These are phyloP conservation scores for Colletotrichum cuscutae DNA, from an alignment of 2,329 filamentous ascomycete species.

Conservation along the genomic window DNA sequence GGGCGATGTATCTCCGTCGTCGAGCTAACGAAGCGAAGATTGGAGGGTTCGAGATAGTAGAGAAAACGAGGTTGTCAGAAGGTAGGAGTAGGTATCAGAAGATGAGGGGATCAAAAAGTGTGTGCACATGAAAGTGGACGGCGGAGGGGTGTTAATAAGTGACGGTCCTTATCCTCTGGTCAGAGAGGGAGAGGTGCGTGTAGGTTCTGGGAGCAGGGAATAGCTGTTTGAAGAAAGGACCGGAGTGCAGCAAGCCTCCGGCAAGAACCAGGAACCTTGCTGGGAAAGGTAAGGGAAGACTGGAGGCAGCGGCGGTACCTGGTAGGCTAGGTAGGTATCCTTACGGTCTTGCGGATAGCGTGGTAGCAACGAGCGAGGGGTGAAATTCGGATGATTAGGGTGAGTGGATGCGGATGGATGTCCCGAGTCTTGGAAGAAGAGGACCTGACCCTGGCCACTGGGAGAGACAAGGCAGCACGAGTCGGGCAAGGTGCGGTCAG, in stretches of 20 bases:
- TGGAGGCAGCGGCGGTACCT: neutral
- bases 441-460: constrained; percentile 13
- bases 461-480: constrained; percentile 15
- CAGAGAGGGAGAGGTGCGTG: neutral
- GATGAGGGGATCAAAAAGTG: constrained; percentile 8
- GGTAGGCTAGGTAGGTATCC: too few species aligned
- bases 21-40: constrained; percentile 18
- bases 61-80: neutral
- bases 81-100: constrained; percentile 1
- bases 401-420: constrained; percentile 26
- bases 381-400: constrained; percentile 32
- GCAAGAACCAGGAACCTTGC: constrained; percentile 19
- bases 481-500: constrained; percentile 6
- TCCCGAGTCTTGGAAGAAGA: constrained; percentile 16
- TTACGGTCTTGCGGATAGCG: neutral
- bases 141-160: constrained; percentile 31
- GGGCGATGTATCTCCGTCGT: constrained; percentile 21
- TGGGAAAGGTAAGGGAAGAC: constrained; percentile 24
- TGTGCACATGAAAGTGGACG: constrained; percentile 13
- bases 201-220: constrained; percentile 17
- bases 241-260: constrained; percentile 22
- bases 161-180: constrained; percentile 12
- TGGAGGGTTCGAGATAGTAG: neutral
- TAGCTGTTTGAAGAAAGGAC: constrained; percentile 20
- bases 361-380: constrained; percentile 28